Evolutionary conservation across 2,329 filamentous ascomycete genomes (phyloP).

Genomic region (Cladosporium sp.): DNA sequence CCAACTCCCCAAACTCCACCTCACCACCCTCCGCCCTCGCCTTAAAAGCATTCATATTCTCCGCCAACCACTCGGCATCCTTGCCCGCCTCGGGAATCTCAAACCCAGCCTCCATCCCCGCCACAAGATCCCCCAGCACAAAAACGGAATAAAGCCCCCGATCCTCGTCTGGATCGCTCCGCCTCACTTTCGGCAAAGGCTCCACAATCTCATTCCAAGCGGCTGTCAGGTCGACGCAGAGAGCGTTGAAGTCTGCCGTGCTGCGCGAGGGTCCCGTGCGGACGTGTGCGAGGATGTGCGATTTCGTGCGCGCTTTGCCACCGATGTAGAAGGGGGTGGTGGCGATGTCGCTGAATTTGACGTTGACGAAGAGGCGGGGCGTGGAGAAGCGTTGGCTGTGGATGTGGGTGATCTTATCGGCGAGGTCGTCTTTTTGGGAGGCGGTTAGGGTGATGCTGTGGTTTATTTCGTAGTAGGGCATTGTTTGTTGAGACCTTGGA

Average conservation of each 20-base stretch:
- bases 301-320: conserved; percentile 30
- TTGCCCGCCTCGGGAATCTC: conserved; percentile 26
- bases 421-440: conserved; percentile 36
- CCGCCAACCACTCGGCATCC: conserved; percentile 30
- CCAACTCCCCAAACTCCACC: conserved; percentile 30
- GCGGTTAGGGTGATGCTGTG: conserved; percentile 32
- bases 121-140: conserved; percentile 27
- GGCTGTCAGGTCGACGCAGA: conserved; percentile 21
- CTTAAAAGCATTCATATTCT: conserved; percentile 31
- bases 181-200: conserved; percentile 19
- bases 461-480: conserved; percentile 44
- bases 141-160: conserved; percentile 21
- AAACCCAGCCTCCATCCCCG: conserved; percentile 32
- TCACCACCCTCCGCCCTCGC: conserved; percentile 31
- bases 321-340: conserved; percentile 29
- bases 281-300: conserved; percentile 33
- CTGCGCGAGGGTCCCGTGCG: conserved; percentile 30
- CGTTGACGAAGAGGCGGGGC: conserved; percentile 42
- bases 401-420: conserved; percentile 37
- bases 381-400: conserved; percentile 40
- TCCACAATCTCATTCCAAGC: conserved; percentile 29
- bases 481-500: conserved; percentile 19
- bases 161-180: conserved; percentile 17
- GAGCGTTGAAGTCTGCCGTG: conserved; percentile 27
- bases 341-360: conserved; percentile 34